Evolutionary conservation across 2,329 filamentous ascomycete genomes (phyloP).

Genomic region (Diaporthe capsici): DNA sequence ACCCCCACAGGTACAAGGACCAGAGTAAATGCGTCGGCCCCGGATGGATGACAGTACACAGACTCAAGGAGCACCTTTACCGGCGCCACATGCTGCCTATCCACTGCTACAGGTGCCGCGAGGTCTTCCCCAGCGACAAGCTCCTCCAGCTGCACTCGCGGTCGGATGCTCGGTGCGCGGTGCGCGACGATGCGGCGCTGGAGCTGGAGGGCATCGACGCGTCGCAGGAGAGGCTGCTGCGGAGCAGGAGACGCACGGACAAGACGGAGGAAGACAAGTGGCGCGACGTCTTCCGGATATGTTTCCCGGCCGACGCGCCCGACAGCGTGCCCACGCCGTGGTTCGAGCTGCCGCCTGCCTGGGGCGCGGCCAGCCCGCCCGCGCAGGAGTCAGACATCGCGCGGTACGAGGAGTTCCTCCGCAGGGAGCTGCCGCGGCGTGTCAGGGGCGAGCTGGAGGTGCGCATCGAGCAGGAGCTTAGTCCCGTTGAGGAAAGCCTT

Average conservation of each 20-base stretch:
- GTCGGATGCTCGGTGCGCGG: conserved; percentile 32
- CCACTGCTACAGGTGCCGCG: conserved; percentile 41
- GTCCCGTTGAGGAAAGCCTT: conserved; percentile 41
- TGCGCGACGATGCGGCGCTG: conserved; percentile 16
- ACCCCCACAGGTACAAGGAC: conserved; percentile 38
- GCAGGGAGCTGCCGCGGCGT: conserved; percentile 38
- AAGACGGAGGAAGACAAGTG: conserved; percentile 42
- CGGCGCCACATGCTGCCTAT: conserved; percentile 40
- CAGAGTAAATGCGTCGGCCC: conserved; percentile 42
- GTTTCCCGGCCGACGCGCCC: conserved; percentile 40
- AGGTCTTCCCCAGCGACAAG: conserved; percentile 35
- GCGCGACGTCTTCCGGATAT: conserved; percentile 40
- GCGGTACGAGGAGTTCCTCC: conserved; percentile 41
- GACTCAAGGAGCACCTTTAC: conserved; percentile 44
- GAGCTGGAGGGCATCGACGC: conserved; percentile 39
- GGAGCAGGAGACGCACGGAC: conserved; percentile 35
- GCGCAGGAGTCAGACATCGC: conserved; percentile 29
- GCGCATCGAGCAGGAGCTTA: conserved; percentile 39
- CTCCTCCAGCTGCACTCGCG: conserved; percentile 39
- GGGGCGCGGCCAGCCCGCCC: neutral
- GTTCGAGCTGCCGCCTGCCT: conserved; percentile 36
- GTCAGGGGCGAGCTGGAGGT: conserved; percentile 40
- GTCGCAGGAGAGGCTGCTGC: conserved; percentile 34
- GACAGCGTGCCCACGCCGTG: conserved; percentile 39
- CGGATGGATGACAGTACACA: conserved; percentile 40